Evolutionary conservation across 495 filamentous ascomycete genomes (phyloP).

Genomic region (Tuber magnatum): DNA sequence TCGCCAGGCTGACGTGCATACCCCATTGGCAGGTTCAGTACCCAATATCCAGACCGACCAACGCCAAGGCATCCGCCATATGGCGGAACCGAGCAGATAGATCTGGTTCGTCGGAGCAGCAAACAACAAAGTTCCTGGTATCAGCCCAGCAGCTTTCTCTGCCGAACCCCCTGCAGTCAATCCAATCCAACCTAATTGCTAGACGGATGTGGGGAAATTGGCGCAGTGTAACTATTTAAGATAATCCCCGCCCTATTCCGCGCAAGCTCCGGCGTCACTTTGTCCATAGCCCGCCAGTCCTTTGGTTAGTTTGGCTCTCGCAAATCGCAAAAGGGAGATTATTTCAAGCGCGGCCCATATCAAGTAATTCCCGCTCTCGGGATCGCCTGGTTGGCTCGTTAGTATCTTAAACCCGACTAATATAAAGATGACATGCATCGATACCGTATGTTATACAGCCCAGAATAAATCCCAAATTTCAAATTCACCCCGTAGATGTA

Average conservation of each 20-base stretch:
- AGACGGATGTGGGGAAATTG: conserved; percentile 17
- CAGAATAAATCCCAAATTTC: conserved; percentile 54
- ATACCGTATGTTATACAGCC: conserved; percentile 44
- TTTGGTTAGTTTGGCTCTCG: conserved; percentile 5
- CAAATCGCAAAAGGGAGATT: no score
- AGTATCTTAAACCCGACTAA: neutral
- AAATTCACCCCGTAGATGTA: conserved; percentile 49
- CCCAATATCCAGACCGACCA: conserved; percentile 42
- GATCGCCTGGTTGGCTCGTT: conserved; percentile 22
- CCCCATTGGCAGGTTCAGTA: conserved; percentile 54
- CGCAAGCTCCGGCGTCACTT: no score
- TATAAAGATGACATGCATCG: conserved; percentile 38
- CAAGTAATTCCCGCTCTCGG: conserved; percentile 11
- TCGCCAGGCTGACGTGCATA: conserved; percentile 46
- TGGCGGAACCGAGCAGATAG: conserved; percentile 42
- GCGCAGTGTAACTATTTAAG: no score
- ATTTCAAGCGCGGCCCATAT: conserved; percentile 28
- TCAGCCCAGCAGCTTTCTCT: no score
- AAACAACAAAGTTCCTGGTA: no score
- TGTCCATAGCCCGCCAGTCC: conserved; percentile 44
- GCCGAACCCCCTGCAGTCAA: conserved; percentile 8
- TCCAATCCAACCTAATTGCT: no score
- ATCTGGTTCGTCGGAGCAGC: conserved; percentile 43
- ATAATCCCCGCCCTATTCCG: no score
- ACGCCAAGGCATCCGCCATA: conserved; percentile 40